Conservation (phyloP, 2,329 filamentous ascomycete species). For the Penicillium nordicum region DNA sequence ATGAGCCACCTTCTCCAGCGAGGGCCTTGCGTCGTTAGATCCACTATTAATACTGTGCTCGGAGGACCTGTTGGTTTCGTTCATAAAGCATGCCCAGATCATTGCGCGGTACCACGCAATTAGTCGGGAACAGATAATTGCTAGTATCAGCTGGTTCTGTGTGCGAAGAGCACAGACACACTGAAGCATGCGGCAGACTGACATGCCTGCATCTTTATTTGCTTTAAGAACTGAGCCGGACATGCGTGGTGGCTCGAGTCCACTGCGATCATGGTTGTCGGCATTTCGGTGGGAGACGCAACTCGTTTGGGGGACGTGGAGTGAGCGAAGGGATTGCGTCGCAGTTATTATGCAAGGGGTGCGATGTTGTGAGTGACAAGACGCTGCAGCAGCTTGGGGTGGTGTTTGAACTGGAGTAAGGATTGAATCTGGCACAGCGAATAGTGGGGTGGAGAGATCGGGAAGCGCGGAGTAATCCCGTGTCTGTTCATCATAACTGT, state of each 20-base stretch:
- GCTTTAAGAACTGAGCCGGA: slow-evolving; percentile 6
- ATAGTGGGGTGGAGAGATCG: neutral
- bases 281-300: neutral
- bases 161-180: slow-evolving; percentile 3
- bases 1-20: slow-evolving; percentile 1
- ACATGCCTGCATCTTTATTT: slow-evolving; percentile 8
- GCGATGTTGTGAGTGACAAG: neutral
- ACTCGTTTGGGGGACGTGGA: neutral
- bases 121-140: slow-evolving; percentile 8
- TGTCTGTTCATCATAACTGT: neutral
- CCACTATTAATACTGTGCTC: too few species aligned
- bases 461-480: neutral
- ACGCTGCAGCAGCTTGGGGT: neutral
- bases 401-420: neutral
- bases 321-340: slow-evolving; percentile 5
- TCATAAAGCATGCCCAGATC: neutral
- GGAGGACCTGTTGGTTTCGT: neutral
- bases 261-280: neutral
- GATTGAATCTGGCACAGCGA: neutral
- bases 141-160: slow-evolving; percentile 7
- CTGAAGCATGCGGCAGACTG: slow-evolving; percentile 11
- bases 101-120: slow-evolving; percentile 7
- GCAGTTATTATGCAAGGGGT: slow-evolving; percentile 6
- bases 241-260: neutral
- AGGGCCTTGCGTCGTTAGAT: neutral